A percentile compares a stretch with the other conserved stretches of the same genome.
Conservation (phyloP, 75 land plant species). For the Pinus albicaulis region DNA sequence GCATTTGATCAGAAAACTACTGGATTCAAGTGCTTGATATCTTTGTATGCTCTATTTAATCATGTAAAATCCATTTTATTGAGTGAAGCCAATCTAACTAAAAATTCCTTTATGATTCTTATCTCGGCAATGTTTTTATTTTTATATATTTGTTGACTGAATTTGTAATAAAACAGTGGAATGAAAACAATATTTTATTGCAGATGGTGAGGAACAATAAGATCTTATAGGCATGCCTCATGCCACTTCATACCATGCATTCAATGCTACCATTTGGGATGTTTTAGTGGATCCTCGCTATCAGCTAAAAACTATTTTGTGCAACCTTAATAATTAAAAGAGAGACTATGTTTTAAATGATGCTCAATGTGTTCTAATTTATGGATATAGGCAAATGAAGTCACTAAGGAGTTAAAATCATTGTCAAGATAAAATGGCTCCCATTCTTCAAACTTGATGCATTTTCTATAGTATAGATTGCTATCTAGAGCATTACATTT, state of each 20-base stretch:
- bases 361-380: not conserved
- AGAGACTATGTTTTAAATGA: not conserved
- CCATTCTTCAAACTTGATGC: not conserved
- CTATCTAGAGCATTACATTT: conserved; percentile 3
- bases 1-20: conserved; percentile 48
- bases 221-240: conserved; percentile 96
- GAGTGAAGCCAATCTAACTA: not conserved
- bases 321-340: not conserved
- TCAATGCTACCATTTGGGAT: conserved; percentile 99
- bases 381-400: not conserved
- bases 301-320: conserved; percentile 47
- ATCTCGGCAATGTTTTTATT: conserved; percentile 5
- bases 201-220: conserved; percentile 59
- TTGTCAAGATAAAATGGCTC: not conserved
- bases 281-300: conserved; percentile 93
- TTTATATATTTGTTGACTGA: conserved; percentile 6
- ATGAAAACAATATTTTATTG: conserved; percentile 44
- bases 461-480: not conserved
- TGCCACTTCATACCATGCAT: conserved; percentile 98
- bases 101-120: not conserved
- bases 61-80: not conserved
- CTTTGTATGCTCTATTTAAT: not conserved
- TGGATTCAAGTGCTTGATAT: conserved; percentile 41
- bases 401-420: not conserved
- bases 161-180: conserved; percentile 20